Evolutionary conservation across 768 basidiomycete genomes (phyloP), one percentile per base, ranked within the genome.

Genomic region (Tylopilus vinaceipallidus): DNA sequence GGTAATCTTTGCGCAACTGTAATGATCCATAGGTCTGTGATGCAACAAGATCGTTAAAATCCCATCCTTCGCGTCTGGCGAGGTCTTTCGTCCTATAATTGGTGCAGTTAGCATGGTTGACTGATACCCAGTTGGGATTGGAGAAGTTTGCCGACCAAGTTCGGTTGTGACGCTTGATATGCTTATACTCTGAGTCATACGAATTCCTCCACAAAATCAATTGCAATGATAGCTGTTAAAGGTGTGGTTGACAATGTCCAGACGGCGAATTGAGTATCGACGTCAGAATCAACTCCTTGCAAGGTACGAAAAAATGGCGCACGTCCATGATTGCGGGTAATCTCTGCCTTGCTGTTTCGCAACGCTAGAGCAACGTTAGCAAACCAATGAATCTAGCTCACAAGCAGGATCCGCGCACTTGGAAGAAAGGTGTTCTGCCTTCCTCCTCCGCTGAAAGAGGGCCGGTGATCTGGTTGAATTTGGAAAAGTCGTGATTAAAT

Each of bases 51-150:
- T 81, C 74, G 22, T 52, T 55, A 13, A 64, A 56, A 2, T 68
- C 50, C 72, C 78, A 83, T 6, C 79, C 80, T 52, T 75, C 58
- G 4, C 39, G n/a, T 0, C 38, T 12, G 0, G 78, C 77, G 23
- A 74, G 54, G 0, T 0, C 0, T 41, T 56, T 62, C 17, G 69
- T 70, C 43, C 82, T 82, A 41, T 11, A 32, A 27, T 23, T n/a
- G n/a, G 22, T 13, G 20, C 12, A 19, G n/a, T n/a, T n/a, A n/a
- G n/a, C n/a, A 4, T 22, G n/a, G 19, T 30, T 14, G 30, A 13
- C 17, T 27, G 32, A 42, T 45, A n/a, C n/a, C n/a, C n/a, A n/a
- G 11, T 37, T 14, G 8, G 3, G 12, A 22, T 32, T 14, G 33
- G 9, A 42, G 39, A 17, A 20, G 14, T 29, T 12, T 30, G 34